Conservation (phyloP, 2,329 filamentous ascomycete genomes). For the Colletotrichum sp. region DNA sequence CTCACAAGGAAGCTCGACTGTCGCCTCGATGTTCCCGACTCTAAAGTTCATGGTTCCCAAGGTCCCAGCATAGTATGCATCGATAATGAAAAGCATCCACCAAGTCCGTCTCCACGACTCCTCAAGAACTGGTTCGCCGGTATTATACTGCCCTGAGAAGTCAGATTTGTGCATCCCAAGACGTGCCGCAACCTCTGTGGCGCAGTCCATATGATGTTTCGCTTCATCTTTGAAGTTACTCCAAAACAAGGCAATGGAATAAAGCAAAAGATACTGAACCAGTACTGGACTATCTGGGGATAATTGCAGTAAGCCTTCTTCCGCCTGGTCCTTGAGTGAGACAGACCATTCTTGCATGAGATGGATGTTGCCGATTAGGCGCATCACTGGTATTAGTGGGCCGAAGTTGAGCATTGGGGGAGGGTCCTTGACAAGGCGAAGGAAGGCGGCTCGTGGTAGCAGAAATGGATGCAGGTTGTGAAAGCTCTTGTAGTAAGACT, state of each 20-base stretch:
- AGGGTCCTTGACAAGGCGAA: slow-evolving; percentile 4
- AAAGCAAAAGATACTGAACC: slow-evolving; percentile 40
- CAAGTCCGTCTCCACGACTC: slow-evolving; percentile 73
- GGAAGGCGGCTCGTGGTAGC: slow-evolving; percentile 25
- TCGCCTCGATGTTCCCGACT: slow-evolving; percentile 46
- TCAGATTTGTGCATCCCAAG: slow-evolving; percentile 63
- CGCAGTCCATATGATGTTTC: slow-evolving; percentile 42
- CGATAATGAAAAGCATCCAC: slow-evolving; percentile 72
- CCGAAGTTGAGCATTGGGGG: slow-evolving; percentile 8
- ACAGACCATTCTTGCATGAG: slow-evolving; percentile 9
- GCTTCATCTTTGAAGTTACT: slow-evolving; percentile 28
- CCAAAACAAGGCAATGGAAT: slow-evolving; percentile 41
- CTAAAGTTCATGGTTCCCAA: slow-evolving; percentile 29
- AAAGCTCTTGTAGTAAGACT: slow-evolving; percentile 39
- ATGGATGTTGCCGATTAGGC: slow-evolving; percentile 39
- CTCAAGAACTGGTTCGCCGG: slow-evolving; percentile 49
- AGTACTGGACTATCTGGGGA: slow-evolving; percentile 28
- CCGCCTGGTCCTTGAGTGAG: not conserved
- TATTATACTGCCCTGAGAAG: slow-evolving; percentile 55
- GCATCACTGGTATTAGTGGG: slow-evolving; percentile 30
- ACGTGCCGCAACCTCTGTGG: slow-evolving; percentile 63
- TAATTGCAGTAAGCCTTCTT: slow-evolving; percentile 1
- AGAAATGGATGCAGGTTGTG: slow-evolving; percentile 36
- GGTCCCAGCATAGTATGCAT: slow-evolving; percentile 50
- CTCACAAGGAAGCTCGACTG: slow-evolving; percentile 69